Evolutionary conservation across 176 grass and related monocot species (phyloP), one percentile per base, ranked within the genome.

Genomic region (Secale cereale): DNA sequence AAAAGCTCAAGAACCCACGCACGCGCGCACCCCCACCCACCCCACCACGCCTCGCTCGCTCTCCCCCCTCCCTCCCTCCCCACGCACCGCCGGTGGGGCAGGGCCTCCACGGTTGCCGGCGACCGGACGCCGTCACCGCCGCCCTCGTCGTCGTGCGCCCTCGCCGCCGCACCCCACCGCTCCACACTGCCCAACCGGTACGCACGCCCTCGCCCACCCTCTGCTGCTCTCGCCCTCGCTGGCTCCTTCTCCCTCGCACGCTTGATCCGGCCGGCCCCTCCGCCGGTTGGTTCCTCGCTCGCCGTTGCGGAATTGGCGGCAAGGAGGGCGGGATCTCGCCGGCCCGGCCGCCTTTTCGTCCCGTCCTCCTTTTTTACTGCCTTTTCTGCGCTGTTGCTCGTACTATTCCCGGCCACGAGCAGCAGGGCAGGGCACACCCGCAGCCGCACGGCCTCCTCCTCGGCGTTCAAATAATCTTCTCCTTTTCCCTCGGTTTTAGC

Each of bases 1-100:
- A 90, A 90, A 86, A 86, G 80, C 88, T 48, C 84, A 29, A 79
- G 88, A 87, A 83, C 75, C 74, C 88, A 86, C 88, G 67, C 88
- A 83, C 84, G 67, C 63, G 65, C 83, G 79, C 79, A 59, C 87
- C 56, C 81, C 74, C 56, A 89, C 82, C 82, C 74, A 80, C 41
- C 52, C 52, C 52, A 57, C 52, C 19, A 78, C 88, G 56, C 64
- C 83, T 82, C 78, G 40, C 83, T 71, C 83, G 25, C 78, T 60
- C 77, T 16, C 52, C 17, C 76, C 11, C 28, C 60, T 82, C 33
- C 45, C 72, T 28, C 54, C 26, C 65, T 22, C 74, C 12, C 60
- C 59, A 80, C 46, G 45, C 57, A 90, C 65, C 74, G 68, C 85
- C 76, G 81, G 80, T 70, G 81, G 52, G 52, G 52, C 52, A 76